phyloP scores from a whole-genome alignment of 1,139 yeast species.

The Candida sojae region DNA sequence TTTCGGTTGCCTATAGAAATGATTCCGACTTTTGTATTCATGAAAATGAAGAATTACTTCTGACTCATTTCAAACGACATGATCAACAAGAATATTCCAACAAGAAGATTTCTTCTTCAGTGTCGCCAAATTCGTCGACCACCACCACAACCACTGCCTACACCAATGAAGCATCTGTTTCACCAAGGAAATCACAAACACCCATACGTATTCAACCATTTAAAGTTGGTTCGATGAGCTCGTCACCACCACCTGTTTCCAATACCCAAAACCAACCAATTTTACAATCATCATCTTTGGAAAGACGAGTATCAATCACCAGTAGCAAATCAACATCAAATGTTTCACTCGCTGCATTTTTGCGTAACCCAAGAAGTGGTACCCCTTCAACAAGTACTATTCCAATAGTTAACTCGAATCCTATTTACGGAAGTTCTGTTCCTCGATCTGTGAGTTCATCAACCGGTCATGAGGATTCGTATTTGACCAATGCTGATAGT shows the following conservation, averaged over 20 bases:
- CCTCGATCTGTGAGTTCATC: conserved; percentile 46
- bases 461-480: conserved; percentile 35
- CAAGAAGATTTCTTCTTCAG: conserved; percentile 18
- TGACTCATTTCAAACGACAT: conserved; percentile 49
- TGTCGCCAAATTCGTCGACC: conserved; percentile 32
- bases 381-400: conserved; percentile 32
- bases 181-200: conserved; percentile 11
- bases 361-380: conserved; percentile 49
- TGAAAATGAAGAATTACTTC: conserved; percentile 65
- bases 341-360: conserved; percentile 55
- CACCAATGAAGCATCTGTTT: conserved; percentile 8
- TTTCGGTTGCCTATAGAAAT: conserved; percentile 77
- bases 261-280: conserved; percentile 17
- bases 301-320: conserved; percentile 45
- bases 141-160: conserved; percentile 11
- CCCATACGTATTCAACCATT: conserved; percentile 56
- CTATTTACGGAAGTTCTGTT: conserved; percentile 22
- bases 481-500: conserved; percentile 25
- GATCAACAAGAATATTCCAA: conserved; percentile 7
- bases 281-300: conserved; percentile 29
- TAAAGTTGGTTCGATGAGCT: conserved; percentile 61
- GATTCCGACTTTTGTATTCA: conserved; percentile 67
- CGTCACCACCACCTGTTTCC: conserved; percentile 42
- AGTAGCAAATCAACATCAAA: conserved; percentile 54
- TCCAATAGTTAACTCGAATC: conserved; percentile 22